Conservation (phyloP, 1,284 basidiomycete genomes). For the Cutaneotrichosporon dermatis region DNA sequence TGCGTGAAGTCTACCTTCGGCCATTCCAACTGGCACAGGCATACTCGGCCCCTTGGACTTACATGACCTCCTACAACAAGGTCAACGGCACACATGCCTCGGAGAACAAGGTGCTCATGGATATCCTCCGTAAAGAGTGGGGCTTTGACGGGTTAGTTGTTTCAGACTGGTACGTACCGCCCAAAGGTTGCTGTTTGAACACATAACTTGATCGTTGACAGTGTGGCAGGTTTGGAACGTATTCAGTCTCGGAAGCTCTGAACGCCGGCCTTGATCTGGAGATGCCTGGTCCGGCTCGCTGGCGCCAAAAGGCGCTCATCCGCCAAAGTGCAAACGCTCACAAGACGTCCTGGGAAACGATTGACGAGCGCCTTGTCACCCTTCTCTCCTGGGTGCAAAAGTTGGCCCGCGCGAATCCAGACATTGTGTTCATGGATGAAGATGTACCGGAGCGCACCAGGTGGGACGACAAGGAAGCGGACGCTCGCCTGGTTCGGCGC, state of each 20-base stretch:
- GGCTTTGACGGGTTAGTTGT: constrained; percentile 65
- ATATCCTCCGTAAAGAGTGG: constrained; percentile 57
- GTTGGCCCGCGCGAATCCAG: constrained; percentile 18
- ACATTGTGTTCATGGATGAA: constrained; percentile 24
- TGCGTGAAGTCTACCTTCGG: constrained; percentile 71
- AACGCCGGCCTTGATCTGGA: constrained; percentile 64
- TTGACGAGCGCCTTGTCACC: constrained; percentile 16
- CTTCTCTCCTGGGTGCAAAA: no score
- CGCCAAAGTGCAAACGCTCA: constrained; percentile 59
- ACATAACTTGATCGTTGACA: no score
- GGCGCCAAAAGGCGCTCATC: constrained; percentile 44
- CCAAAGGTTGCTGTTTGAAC: no score
- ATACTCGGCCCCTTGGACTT: constrained; percentile 50
- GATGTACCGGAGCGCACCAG: constrained; percentile 26
- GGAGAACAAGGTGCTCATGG: constrained; percentile 59
- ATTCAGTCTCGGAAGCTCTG: constrained; percentile 61
- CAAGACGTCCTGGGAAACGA: constrained; percentile 49
- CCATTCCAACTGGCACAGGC: constrained; percentile 78
- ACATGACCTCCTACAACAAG: constrained; percentile 53
- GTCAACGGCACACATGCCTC: constrained; percentile 65
- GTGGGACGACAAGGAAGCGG: constrained; percentile 12
- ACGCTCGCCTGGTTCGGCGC: constrained; percentile 27
- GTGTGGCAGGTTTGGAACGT: constrained; percentile 49
- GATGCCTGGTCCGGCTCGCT: constrained; percentile 26
- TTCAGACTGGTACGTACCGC: constrained; percentile 50